phyloP scores from a whole-genome alignment of 441 rosid genomes.

The Pelargonium australe region DNA sequence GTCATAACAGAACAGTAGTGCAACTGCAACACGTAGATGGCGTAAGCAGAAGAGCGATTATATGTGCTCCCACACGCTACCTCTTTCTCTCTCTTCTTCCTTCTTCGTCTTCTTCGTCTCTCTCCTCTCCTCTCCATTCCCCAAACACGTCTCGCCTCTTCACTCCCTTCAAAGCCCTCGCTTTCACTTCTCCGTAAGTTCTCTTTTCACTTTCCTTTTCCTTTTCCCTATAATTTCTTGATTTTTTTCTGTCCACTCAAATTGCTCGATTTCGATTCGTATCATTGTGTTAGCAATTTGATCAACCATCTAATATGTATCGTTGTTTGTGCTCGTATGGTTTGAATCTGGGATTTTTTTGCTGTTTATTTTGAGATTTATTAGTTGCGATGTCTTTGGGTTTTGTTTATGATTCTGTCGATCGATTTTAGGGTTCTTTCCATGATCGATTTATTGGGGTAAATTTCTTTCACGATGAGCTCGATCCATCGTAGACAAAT shows the following conservation, averaged over 20 bases:
- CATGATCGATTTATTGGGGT: neutral
- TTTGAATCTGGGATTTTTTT: neutral
- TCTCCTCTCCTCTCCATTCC: neutral
- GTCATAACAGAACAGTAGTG: neutral
- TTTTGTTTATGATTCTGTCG: neutral
- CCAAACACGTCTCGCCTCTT: neutral
- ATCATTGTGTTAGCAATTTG: neutral
- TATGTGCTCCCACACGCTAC: neutral
- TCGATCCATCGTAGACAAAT: neutral
- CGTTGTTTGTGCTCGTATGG: neutral
- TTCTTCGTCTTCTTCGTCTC: neutral
- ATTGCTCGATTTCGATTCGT: neutral
- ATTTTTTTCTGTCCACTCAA: neutral
- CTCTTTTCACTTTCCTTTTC: neutral
- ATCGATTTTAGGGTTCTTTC: neutral
- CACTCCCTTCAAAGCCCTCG: neutral
- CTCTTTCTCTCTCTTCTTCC: neutral
- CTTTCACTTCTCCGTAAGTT: slow-evolving; percentile 3
- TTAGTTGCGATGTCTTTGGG: neutral
- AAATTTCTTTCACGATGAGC: neutral
- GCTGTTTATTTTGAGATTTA: neutral
- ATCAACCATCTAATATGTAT: neutral
- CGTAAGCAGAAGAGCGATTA: neutral
- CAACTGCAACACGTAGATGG: slow-evolving; percentile 12
- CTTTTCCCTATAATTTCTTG: neutral